These are phyloP conservation scores for Candida awuae DNA, from an alignment of 805 yeast species.

Conservation along the genomic window DNA sequence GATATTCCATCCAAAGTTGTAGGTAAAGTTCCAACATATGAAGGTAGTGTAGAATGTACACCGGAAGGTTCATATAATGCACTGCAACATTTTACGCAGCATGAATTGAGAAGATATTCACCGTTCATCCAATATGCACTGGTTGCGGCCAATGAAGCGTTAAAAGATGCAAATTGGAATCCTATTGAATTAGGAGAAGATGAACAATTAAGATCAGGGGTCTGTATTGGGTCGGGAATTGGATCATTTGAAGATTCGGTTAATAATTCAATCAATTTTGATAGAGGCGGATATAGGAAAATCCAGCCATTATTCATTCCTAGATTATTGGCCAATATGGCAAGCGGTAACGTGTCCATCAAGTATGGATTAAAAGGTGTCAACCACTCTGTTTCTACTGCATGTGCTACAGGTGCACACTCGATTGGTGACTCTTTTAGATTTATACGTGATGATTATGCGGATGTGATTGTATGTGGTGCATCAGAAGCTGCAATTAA, in stretches of 20 bases:
- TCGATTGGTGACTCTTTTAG: slow-evolving; percentile 89
- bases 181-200: slow-evolving; percentile 27
- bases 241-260: slow-evolving; percentile 75
- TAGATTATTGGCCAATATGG: slow-evolving; percentile 80
- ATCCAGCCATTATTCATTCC: slow-evolving; percentile 88
- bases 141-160: slow-evolving; percentile 70
- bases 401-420: slow-evolving; percentile 95
- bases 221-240: slow-evolving; percentile 88
- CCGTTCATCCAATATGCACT: slow-evolving; percentile 71
- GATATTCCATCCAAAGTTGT: slow-evolving; percentile 65
- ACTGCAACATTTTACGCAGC: slow-evolving; percentile 38
- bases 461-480: slow-evolving; percentile 89
- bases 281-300: slow-evolving; percentile 48
- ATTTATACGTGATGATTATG: slow-evolving; percentile 70
- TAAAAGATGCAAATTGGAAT: slow-evolving; percentile 54
- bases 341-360: slow-evolving; percentile 85
- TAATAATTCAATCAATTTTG: slow-evolving; percentile 44
- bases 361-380: slow-evolving; percentile 74
- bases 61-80: slow-evolving; percentile 37
- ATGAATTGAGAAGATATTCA: slow-evolving; percentile 57
- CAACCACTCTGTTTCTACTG: slow-evolving; percentile 81
- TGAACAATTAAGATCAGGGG: slow-evolving; percentile 45
- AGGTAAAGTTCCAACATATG: slow-evolving; percentile 54
- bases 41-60: slow-evolving; percentile 30
- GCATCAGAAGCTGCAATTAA: slow-evolving; percentile 84